phyloP scores from a whole-genome alignment of 2,329 filamentous ascomycete genomes.

The Coniella lustricola region DNA sequence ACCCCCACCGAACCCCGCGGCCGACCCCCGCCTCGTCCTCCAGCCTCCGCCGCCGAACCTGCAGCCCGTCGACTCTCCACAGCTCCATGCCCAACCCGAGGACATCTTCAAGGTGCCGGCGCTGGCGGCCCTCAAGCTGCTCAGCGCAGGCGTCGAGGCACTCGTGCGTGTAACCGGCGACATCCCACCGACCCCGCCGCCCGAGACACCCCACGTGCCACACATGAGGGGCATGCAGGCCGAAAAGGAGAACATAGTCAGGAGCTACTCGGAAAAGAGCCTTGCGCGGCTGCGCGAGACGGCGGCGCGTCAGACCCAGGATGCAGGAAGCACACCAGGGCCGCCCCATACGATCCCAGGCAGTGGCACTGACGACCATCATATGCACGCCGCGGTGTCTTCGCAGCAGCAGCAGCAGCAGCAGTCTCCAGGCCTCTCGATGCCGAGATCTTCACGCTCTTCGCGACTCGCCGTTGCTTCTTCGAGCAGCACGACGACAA shows the following conservation, averaged over 20 bases:
- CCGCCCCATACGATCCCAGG: constrained; percentile 3
- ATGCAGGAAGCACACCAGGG: constrained; percentile 17
- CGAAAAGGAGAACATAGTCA: constrained; percentile 54
- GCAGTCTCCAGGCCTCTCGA: constrained; percentile 2
- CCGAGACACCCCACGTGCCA: constrained; percentile 55
- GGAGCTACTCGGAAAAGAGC: constrained; percentile 50
- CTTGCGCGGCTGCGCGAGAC: constrained; percentile 38
- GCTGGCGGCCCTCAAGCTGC: constrained; percentile 67
- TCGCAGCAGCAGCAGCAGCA: not conserved
- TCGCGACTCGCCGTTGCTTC: constrained; percentile 15
- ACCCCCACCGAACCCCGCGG: constrained; percentile 30
- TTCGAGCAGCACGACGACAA: too few species aligned
- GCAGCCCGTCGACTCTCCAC: constrained; percentile 21
- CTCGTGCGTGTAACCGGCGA: constrained; percentile 70
- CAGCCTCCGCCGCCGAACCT: constrained; percentile 17
- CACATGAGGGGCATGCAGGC: constrained; percentile 57
- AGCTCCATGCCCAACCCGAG: constrained; percentile 35
- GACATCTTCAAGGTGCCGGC: constrained; percentile 69
- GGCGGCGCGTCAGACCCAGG: constrained; percentile 27
- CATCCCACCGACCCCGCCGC: constrained; percentile 71
- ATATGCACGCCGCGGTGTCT: not conserved
- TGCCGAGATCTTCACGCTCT: constrained; percentile 7
- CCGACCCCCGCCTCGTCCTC: constrained; percentile 28
- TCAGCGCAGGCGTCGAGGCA: constrained; percentile 65
- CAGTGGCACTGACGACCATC: not conserved